Evolutionary conservation across 176 grass and related monocot species (phyloP).

Genomic region (Dendrocalamus sinicus): DNA sequence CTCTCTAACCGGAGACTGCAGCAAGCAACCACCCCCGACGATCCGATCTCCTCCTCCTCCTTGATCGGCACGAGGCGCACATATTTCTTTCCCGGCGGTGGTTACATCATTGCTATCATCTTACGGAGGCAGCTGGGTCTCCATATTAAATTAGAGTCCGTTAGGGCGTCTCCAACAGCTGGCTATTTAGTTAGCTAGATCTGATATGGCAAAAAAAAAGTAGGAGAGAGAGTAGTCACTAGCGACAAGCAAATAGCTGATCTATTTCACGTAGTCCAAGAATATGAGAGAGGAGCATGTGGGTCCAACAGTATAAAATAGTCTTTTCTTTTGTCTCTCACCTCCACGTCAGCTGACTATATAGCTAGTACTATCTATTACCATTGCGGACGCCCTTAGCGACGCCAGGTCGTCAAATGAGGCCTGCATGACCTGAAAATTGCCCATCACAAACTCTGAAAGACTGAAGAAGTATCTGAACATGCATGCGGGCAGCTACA

Average conservation of each 20-base stretch:
- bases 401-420: neutral
- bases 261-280: too few relatives aligned
- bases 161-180: too few relatives aligned
- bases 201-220: too few relatives aligned
- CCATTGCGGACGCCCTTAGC: too few relatives aligned
- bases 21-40: conserved; percentile 38
- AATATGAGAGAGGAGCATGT: too few relatives aligned
- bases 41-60: conserved; percentile 11
- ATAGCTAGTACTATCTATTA: too few relatives aligned
- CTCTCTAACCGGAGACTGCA: neutral
- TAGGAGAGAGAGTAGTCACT: too few relatives aligned
- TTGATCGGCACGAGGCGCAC: neutral
- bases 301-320: too few relatives aligned
- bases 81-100: conserved; percentile 18
- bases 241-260: too few relatives aligned
- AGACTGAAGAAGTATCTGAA: neutral
- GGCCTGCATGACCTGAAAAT: neutral
- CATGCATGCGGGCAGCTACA: neutral
- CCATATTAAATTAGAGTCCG: conserved; percentile 14
- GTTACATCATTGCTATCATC: conserved; percentile 56
- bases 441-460: neutral
- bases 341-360: too few relatives aligned
- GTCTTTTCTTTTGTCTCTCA: too few relatives aligned
- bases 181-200: too few relatives aligned
- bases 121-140: conserved; percentile 21